phyloP scores from a whole-genome alignment of 2,329 filamentous ascomycete genomes.

The Phoma sp. region DNA sequence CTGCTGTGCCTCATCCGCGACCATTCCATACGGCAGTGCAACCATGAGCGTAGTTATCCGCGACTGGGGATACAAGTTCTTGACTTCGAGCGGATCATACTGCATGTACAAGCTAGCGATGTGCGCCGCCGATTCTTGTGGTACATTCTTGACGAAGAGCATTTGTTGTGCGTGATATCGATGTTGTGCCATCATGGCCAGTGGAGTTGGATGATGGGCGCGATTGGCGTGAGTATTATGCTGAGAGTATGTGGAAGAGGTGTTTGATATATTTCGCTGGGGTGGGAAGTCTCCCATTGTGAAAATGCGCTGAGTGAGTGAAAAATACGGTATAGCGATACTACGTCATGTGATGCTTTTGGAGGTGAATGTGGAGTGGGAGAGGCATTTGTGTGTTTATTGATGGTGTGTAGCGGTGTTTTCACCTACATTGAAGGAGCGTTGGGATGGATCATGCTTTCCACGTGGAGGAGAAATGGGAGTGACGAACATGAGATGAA shows the following conservation, averaged over 20 bases:
- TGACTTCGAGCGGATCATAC: constrained; percentile 20
- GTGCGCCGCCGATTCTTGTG: constrained; percentile 9
- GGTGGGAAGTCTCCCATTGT: neutral
- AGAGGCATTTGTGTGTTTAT: neutral
- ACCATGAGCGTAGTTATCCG: constrained; percentile 28
- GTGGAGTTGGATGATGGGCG: neutral
- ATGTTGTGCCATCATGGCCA: neutral
- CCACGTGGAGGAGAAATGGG: too few species aligned
- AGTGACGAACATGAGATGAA: too few species aligned
- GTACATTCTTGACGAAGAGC: constrained; percentile 33
- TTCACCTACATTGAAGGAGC: neutral
- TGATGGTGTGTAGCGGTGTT: neutral
- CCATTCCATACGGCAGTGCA: constrained; percentile 13
- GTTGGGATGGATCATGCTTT: neutral
- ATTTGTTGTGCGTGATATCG: constrained; percentile 15
- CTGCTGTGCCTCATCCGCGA: constrained; percentile 6
- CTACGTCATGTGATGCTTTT: neutral
- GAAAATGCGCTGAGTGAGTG: constrained; percentile 4
- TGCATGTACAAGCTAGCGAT: constrained; percentile 13
- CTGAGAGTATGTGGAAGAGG: neutral
- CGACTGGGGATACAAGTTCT: constrained; percentile 25
- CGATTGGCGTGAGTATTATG: neutral
- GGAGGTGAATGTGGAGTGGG: neutral
- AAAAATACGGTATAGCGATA: neutral
- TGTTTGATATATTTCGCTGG: neutral